Evolutionary conservation across 2,329 filamentous ascomycete genomes (phyloP).

Genomic region (Diaporthe sp.): DNA sequence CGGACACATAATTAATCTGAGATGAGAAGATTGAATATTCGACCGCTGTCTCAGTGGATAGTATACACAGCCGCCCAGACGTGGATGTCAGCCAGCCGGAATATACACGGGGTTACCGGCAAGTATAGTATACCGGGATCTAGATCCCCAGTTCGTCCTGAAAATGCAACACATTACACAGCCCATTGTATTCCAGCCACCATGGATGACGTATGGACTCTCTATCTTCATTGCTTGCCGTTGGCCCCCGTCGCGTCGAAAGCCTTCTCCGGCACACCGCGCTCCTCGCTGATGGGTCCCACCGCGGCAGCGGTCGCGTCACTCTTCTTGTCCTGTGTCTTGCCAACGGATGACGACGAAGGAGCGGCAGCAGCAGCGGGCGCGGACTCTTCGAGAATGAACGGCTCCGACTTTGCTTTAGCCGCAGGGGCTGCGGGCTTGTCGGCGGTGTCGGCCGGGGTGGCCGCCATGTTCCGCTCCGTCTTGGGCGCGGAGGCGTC

Average conservation of each 20-base stretch:
- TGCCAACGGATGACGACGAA: not conserved
- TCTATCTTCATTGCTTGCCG: conserved; percentile 33
- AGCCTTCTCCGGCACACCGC: conserved; percentile 40
- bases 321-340: not conserved
- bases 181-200: conserved; percentile 27
- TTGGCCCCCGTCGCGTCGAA: conserved; percentile 48
- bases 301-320: not conserved
- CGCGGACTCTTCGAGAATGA: not conserved
- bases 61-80: conserved; percentile 13
- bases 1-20: not conserved
- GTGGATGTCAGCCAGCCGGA: not conserved
- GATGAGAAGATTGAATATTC: conserved; percentile 5
- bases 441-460: not conserved
- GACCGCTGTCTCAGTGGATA: not conserved
- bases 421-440: not conserved
- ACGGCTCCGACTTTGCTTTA: not conserved
- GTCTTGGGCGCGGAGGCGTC: conserved; percentile 7
- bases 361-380: not conserved
- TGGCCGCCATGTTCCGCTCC: conserved; percentile 23
- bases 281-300: conserved; percentile 28
- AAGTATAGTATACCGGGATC: not conserved
- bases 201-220: not conserved
- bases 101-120: not conserved
- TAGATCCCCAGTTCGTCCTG: conserved; percentile 25
- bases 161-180: conserved; percentile 40